Conservation (phyloP, 2,329 filamentous ascomycete species). For the Tolypocladium sp. region DNA sequence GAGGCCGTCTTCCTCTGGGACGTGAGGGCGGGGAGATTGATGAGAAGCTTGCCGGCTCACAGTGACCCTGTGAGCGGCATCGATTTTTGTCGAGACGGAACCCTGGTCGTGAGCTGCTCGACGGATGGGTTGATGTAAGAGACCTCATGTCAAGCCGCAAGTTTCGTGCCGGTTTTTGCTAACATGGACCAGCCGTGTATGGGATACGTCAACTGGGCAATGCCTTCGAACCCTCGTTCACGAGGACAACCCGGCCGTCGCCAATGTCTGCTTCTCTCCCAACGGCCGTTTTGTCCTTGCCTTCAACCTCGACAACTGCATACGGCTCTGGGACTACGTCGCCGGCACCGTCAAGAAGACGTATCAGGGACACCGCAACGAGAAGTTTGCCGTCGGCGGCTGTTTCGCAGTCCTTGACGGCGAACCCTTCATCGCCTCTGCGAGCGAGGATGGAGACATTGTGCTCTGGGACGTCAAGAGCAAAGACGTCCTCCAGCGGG, state of each 20-base stretch:
- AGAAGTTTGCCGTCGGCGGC: conserved; percentile 74
- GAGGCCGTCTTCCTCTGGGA: conserved; percentile 98
- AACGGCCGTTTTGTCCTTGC: conserved; percentile 91
- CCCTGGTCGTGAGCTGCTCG: conserved; percentile 82
- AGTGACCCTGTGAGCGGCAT: conserved; percentile 91
- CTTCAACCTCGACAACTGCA: conserved; percentile 81
- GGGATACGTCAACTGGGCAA: conserved; percentile 92
- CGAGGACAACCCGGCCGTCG: conserved; percentile 88
- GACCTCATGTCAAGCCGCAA: conserved; percentile 1
- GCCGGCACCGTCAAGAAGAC: conserved; percentile 90
- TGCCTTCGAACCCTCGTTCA: conserved; percentile 91
- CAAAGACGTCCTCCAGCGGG: conserved; percentile 71
- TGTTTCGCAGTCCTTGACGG: conserved; percentile 58
- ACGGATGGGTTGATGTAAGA: conserved; percentile 78
- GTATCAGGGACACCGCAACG: conserved; percentile 86
- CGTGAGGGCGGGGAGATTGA: conserved; percentile 74
- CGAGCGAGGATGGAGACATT: conserved; percentile 80
- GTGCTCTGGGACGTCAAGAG: conserved; percentile 84
- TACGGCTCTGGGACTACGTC: conserved; percentile 93
- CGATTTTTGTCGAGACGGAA: conserved; percentile 87
- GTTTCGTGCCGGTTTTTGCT: conserved; percentile 2
- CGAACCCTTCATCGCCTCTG: conserved; percentile 61
- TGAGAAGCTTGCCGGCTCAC: conserved; percentile 87
- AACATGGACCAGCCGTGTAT: conserved; percentile 56
- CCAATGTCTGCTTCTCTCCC: conserved; percentile 82